These are phyloP conservation scores for Gracilaria gracilis DNA, from an alignment of 23 red algal species.

Conservation along the genomic window DNA sequence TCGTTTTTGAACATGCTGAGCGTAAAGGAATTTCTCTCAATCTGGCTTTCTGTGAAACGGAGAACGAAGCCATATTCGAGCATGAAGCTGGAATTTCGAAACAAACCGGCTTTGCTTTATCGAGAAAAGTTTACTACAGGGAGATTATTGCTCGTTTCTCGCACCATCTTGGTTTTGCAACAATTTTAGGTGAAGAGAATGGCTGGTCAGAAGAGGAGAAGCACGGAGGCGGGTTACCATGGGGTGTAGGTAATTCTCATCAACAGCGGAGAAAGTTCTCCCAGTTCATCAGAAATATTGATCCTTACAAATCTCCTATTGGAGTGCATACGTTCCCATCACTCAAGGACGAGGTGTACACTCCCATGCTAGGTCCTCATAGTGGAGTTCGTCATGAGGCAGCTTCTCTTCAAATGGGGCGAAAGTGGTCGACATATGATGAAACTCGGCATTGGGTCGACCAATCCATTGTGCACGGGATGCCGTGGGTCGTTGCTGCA, in stretches of 20 bases:
- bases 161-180: slow-evolving; percentile 51
- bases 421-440: slow-evolving; percentile 26
- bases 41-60: slow-evolving; percentile 51
- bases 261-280: slow-evolving; percentile 58
- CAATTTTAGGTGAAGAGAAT: slow-evolving; percentile 71
- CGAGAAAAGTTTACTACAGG: slow-evolving; percentile 58
- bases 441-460: slow-evolving; percentile 51
- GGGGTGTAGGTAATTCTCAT: slow-evolving; percentile 56
- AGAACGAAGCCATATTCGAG: slow-evolving; percentile 66
- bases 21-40: slow-evolving; percentile 61
- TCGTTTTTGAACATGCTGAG: slow-evolving; percentile 60
- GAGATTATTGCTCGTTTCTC: slow-evolving; percentile 76
- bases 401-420: slow-evolving; percentile 50
- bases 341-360: slow-evolving; percentile 53
- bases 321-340: slow-evolving; percentile 66
- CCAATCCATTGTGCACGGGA: slow-evolving; percentile 29
- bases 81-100: slow-evolving; percentile 40
- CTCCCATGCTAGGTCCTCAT: slow-evolving; percentile 52
- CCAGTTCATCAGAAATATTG: slow-evolving; percentile 26
- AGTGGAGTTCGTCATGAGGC: slow-evolving; percentile 35
- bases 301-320: slow-evolving; percentile 61
- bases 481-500: slow-evolving; percentile 65
- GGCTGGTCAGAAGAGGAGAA: slow-evolving; percentile 50
- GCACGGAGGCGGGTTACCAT: slow-evolving; percentile 38
- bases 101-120: slow-evolving; percentile 35